phyloP scores from a whole-genome alignment of 768 basidiomycete genomes.

The Mycena galopus region DNA sequence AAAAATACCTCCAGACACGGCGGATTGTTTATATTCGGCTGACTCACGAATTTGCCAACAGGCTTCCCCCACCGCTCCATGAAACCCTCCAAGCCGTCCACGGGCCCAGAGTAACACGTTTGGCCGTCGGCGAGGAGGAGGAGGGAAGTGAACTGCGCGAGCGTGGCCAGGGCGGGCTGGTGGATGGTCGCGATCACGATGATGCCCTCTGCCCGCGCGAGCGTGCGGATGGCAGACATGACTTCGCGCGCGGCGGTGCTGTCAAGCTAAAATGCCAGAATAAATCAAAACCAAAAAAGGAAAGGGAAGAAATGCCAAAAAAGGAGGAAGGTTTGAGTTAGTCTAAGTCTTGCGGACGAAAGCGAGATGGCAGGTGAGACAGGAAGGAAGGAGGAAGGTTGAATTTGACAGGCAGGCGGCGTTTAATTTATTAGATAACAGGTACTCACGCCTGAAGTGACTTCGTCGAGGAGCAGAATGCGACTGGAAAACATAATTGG shows the following conservation, averaged over 20 bases:
- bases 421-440: too few relatives aligned
- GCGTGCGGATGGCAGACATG: slow-evolving; percentile 56
- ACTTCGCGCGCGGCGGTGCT: slow-evolving; percentile 61
- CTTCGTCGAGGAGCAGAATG: slow-evolving; percentile 74
- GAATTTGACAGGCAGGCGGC: not conserved
- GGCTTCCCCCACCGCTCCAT: slow-evolving; percentile 56
- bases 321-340: not conserved
- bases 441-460: slow-evolving; percentile 61
- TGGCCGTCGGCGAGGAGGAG: slow-evolving; percentile 69
- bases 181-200: slow-evolving; percentile 77
- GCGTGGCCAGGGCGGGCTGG: slow-evolving; percentile 73
- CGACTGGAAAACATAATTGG: slow-evolving; percentile 44
- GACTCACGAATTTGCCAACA: slow-evolving; percentile 51
- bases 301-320: too few relatives aligned
- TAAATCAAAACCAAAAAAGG: not conserved
- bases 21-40: too few relatives aligned
- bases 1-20: not conserved
- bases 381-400: too few relatives aligned
- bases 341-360: not conserved
- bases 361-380: too few relatives aligned
- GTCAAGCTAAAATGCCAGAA: slow-evolving; percentile 53
- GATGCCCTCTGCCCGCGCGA: slow-evolving; percentile 62
- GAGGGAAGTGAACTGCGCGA: slow-evolving; percentile 70
- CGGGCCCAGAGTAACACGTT: slow-evolving; percentile 57
- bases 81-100: slow-evolving; percentile 55